Evolutionary conservation across 164 flowering plant genomes (phyloP), one percentile per base, ranked within the genome.

Genomic region (Macadamia integrifolia): DNA sequence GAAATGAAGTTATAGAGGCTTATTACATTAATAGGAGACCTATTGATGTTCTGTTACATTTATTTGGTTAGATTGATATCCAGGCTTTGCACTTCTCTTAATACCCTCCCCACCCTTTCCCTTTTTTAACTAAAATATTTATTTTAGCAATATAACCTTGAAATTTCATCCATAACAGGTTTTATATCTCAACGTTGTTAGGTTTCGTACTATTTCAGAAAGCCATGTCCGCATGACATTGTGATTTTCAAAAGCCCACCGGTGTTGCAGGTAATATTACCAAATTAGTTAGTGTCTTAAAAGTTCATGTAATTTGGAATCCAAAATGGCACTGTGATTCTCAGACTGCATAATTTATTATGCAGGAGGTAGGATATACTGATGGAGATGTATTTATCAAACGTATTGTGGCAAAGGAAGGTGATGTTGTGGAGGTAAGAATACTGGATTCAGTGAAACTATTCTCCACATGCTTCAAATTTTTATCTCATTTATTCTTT

Each of bases 201-300:
- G 98, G 96, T 94, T 44, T 69, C 92, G 4, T 95, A 89, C 83
- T 86, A 92, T 75, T 92, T 95, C 75, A 87, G 99, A 72, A 90
- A 89, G 80, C 98, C 99, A 1, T 90, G 96, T 80, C 82, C 89
- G 6, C 89, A 95, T 82, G 99, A 95, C 74, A 84, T 92, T 31
- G 96, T 92, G 18, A 92, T 95, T 52, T 94, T 95, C 72, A 95
- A 92, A 76, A 87, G 93, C 75, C 99, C 98, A 55, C 98, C 98
- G 31, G 97, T 86, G 32, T 72, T 80, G 76, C 82, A 79, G 82
- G 82, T 79, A 72, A 65, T 61, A 15, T 23, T 23, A 23, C 23
- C 23, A 23, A 23, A 23, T 23, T 23, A 23, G 23, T 9, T 43
- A 18, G n/a, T 52, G 18, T 42, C 31, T 50, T 15, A 10, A n/a